phyloP scores from a whole-genome alignment of 306 rosid genomes.

The Cucumis melo region DNA sequence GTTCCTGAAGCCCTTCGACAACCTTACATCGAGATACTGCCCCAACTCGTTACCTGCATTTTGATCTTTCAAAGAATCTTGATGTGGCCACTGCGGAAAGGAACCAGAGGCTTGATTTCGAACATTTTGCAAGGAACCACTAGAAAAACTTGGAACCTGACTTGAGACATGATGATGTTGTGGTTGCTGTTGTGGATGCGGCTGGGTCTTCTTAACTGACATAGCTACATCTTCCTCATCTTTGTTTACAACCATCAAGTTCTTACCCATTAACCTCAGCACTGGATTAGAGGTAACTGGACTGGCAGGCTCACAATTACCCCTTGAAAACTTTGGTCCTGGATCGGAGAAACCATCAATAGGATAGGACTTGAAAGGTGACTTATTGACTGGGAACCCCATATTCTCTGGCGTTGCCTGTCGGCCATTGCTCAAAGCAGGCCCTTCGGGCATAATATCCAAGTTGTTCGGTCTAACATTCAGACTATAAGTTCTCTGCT shows the following conservation, averaged over 20 bases:
- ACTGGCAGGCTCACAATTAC: slow-evolving; percentile 21
- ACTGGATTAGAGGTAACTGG: slow-evolving; percentile 39
- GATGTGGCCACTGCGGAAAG: slow-evolving; percentile 15
- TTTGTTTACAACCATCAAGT: slow-evolving; percentile 48
- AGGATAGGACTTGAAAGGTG: not conserved
- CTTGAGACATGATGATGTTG: slow-evolving; percentile 8
- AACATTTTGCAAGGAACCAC: slow-evolving; percentile 10
- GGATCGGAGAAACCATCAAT: slow-evolving; percentile 8
- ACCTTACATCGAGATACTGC: slow-evolving; percentile 14
- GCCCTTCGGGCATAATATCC: slow-evolving; percentile 16
- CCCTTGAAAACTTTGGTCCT: slow-evolving; percentile 15
- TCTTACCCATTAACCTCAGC: slow-evolving; percentile 53
- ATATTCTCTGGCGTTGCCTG: not conserved
- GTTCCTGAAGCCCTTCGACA: slow-evolving; percentile 11
- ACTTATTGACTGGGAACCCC: not conserved
- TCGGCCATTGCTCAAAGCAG: slow-evolving; percentile 7
- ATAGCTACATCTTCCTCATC: slow-evolving; percentile 25
- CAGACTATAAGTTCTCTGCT: slow-evolving; percentile 16
- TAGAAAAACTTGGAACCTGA: slow-evolving; percentile 17
- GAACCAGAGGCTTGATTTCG: slow-evolving; percentile 14
- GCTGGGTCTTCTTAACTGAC: slow-evolving; percentile 10
- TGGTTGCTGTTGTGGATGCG: slow-evolving; percentile 11
- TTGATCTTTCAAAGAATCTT: slow-evolving; percentile 17
- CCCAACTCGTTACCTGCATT: slow-evolving; percentile 12
- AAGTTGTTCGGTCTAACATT: slow-evolving; percentile 9